Evolutionary conservation across 345 rosid genomes (phyloP), one percentile per base, ranked within the genome.

Genomic region (Populus euphratica): DNA sequence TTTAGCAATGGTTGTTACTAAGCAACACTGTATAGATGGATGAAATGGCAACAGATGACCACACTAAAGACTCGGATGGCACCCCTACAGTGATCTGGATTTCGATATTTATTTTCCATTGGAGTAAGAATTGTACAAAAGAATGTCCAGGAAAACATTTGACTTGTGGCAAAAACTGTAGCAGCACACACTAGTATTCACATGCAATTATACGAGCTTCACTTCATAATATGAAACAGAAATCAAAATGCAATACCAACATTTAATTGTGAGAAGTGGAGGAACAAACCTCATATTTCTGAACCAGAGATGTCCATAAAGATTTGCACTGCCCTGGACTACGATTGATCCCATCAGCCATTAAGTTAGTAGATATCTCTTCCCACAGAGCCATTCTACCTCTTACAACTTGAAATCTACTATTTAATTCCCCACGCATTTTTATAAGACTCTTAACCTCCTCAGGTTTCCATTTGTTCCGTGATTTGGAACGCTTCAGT

Each of bases 321-420:
- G 94, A 93, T 84, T 93, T 96, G 90, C 98, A 96, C 77, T 96
- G 97, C 35, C 86, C 93, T 1, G 99, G 90, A 82, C 91, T 92
- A 73, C 95, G 84, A 31, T 72, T 80, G 81, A 89, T 39, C 76
- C 96, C 99, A 52, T 93, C 91, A 72, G 81, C 79, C 47, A 82
- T 76, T 77, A 96, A 82, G 66, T 79, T 84, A 23, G 84, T 35
- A 66, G 99, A 96, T 80, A 96, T 86, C 85, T 92, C 97, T 86
- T 90, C 90, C 99, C 99, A 96, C 35, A 96, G 90, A 62, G 90
- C 94, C 99, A 93, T 96, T 83, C 97, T 89, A 47, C 98, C 94
- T 84, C 89, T 93, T 64, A 86, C 96, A 71, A 89, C 87, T 67
- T 88, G 88, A 81, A 96, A 96, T 86, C 87, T 90, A 61, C 83